Evolutionary conservation across 129 eudicot species (phyloP).

Genomic region (Flaveria sonorensis): DNA sequence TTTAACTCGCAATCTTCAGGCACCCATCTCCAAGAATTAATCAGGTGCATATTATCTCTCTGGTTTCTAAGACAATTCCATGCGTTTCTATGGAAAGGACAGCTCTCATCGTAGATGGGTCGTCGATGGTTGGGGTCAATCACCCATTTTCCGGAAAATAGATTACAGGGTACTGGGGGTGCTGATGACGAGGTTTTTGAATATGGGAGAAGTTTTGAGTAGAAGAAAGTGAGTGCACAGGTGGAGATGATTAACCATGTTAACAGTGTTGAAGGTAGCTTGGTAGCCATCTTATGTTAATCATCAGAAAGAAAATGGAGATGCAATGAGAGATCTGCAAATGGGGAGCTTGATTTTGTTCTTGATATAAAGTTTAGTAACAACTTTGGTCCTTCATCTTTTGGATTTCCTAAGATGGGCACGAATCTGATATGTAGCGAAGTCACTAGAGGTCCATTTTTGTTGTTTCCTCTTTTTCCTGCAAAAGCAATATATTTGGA

Average conservation of each 20-base stretch:
- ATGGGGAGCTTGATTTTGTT: neutral
- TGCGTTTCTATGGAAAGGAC: conserved; percentile 38
- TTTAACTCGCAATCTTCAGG: conserved; percentile 63
- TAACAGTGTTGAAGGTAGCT: conserved; percentile 43
- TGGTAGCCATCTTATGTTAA: conserved; percentile 18
- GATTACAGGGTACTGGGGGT: conserved; percentile 35
- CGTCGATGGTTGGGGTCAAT: conserved; percentile 55
- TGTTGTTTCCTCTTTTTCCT: neutral
- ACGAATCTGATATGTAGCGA: neutral
- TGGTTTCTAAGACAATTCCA: conserved; percentile 36
- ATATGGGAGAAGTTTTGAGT: conserved; percentile 56
- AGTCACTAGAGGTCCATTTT: neutral
- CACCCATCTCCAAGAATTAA: conserved; percentile 92
- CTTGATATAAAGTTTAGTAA: neutral
- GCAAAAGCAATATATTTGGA: too few species aligned
- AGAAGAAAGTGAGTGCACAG: conserved; percentile 47
- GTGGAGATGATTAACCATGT: conserved; percentile 51
- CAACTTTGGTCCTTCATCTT: neutral
- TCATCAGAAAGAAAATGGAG: conserved; percentile 9
- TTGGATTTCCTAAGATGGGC: neutral
- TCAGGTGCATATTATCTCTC: conserved; percentile 55
- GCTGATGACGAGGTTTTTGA: conserved; percentile 10
- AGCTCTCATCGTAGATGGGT: conserved; percentile 63
- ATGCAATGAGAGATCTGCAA: neutral
- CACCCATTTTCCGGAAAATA: conserved; percentile 73